Evolutionary conservation across 2,329 filamentous ascomycete species (phyloP), one percentile per base, ranked within the genome.

Genomic region (Verticillium longisporum): DNA sequence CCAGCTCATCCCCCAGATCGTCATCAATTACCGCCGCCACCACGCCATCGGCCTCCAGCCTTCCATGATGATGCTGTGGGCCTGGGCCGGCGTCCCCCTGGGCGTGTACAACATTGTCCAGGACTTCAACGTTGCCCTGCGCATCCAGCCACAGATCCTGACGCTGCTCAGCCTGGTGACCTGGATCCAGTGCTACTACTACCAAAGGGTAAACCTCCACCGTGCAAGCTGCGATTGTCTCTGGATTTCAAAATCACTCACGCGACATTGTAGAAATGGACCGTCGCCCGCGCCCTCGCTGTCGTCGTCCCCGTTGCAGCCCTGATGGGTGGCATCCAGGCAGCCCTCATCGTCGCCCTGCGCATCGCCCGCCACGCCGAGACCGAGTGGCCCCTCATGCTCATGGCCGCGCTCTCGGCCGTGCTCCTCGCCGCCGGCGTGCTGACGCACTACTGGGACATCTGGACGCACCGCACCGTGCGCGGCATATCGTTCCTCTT

Each of bases 31-130:
- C 67, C 80, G 83, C 4, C 78, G 87, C 1, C 86, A 89, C 69
- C 80, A 88, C 75, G 86, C 87, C 1, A 82, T 78, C 0, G 88
- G 87, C 0, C 77, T 90, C 0, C 87, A 89, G 57, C 80, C 84
- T 0, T 84, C 84, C 0, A 89, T 90, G 87, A 90, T 90, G 87
- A 81, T 90, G 70, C 77, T 89, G 2, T 90, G 88, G 81, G 85
- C 86, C 0, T 83, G 80, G 74, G 88, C 88, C 1, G 88, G 88
- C 0, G 83, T 90, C 0, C 87, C 87, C 0, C 75, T 90, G 0
- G 88, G 88, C 2, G 76, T 78, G 5, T 79, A 78, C 66, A 79
- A 79, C 62, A 76, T 78, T 38, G 74, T 76, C 31, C 69, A 73
- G 59, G 68, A 69, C 11, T 78, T 78, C 66, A 78, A 78, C 58